Evolutionary conservation across 306 rosid genomes (phyloP), one percentile per base, ranked within the genome.

Genomic region (Inga laurina): DNA sequence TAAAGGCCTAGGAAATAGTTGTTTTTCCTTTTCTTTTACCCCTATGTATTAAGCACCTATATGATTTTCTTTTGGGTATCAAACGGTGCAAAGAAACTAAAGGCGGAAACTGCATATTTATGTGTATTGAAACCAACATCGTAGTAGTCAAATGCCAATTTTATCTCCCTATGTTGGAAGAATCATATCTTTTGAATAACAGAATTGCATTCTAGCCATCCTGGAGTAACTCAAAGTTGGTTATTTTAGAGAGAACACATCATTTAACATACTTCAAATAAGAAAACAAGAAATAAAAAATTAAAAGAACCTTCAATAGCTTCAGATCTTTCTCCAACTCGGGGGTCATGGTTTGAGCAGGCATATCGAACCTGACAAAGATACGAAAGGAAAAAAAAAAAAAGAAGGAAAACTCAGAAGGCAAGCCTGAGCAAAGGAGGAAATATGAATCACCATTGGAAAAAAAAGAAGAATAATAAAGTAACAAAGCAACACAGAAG

Each of bases 331-430:
- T 93, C 79, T 90, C 89, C 77, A 95, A 74, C 85, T 92, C 98
- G 0, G 94, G 98, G 74, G 94, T 95, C 45, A 93, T 85, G 44
- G 94, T 91, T 79, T 84, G 92, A 18, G 98, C 97, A 48, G 97
- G 91, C 98, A 93, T 90, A 79, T 92, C 92, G 82, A 92, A 92
- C 98, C 97, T 95, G 83, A 44, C 56, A 85, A 68, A 59, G 73
- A 81, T 76, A 34, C 44, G 11, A n/a, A 71, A 71, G 24, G 30
- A 27, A 71, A 71, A 43, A 71, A 39, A n/a, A 34, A 54, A 74
- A 39, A n/a, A 34, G 48, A 74, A 6, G 43, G 8, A 39, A 39
- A 39, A 39, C 8, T 39, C 43, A 39, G 43, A 56, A 62, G 72
- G 8, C n/a, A 57, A 57, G 27, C 30, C 30, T 57, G n/a, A 57